phyloP scores from a whole-genome alignment of 257 asterid species.

The Solanum neorickii region DNA sequence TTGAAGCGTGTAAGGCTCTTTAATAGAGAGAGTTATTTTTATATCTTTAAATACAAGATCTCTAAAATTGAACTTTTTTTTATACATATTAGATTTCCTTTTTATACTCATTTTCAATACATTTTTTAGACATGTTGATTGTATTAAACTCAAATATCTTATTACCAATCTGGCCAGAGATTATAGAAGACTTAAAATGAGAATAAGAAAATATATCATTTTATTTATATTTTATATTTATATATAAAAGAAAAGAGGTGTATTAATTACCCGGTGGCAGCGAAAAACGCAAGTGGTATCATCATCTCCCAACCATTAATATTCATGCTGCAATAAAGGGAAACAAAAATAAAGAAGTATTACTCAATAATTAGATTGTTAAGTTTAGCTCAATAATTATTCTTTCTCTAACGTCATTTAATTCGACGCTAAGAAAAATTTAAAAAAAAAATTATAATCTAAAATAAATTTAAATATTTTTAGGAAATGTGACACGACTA shows the following conservation, averaged over 20 bases:
- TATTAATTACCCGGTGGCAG: slow-evolving; percentile 35
- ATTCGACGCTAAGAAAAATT: neutral
- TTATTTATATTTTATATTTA: no score
- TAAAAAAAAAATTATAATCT: neutral
- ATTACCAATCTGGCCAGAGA: neutral
- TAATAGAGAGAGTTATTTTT: neutral
- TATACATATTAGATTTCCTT: neutral
- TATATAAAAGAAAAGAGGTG: no score
- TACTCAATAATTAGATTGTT: neutral
- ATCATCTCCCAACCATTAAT: slow-evolving; percentile 51
- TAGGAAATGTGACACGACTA: neutral
- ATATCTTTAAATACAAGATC: neutral
- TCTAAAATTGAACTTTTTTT: neutral
- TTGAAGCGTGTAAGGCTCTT: neutral
- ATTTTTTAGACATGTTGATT: neutral
- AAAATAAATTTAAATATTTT: neutral
- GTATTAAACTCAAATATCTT: neutral
- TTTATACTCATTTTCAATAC: neutral
- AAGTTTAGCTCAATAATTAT: neutral
- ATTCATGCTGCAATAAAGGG: slow-evolving; percentile 20
- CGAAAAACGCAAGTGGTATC: slow-evolving; percentile 43
- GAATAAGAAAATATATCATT: neutral
- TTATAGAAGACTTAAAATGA: neutral
- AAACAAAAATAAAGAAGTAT: neutral
- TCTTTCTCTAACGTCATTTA: neutral